Conservation (phyloP, 805 yeast species). For the Wickerhamiella alocasiicola region DNA sequence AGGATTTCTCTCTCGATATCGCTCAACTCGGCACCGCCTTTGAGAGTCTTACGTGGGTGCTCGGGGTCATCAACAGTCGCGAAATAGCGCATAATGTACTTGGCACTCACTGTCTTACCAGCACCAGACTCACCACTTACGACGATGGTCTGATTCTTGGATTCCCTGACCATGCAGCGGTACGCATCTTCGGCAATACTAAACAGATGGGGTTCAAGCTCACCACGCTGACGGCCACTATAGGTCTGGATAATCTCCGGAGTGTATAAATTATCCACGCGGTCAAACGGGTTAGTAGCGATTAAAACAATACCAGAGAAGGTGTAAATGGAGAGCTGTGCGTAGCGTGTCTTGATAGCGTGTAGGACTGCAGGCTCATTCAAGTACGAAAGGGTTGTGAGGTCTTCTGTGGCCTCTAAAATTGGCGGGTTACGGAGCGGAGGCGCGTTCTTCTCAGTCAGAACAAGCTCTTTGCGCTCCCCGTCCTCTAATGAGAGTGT, state of each 20-base stretch:
- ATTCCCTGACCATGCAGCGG: conserved; percentile 80
- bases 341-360: conserved; percentile 80
- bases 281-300: conserved; percentile 92
- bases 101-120: conserved; percentile 95
- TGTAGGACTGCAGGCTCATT: conserved; percentile 95
- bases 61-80: conserved; percentile 70
- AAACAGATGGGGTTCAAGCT: conserved; percentile 90
- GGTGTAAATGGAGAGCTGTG: conserved; percentile 84
- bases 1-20: conserved; percentile 86
- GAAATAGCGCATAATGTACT: conserved; percentile 93
- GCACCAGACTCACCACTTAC: conserved; percentile 99
- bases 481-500: conserved; percentile 38
- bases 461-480: conserved; percentile 11
- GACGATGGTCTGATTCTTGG: conserved; percentile 84
- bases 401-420: conserved; percentile 86
- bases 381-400: conserved; percentile 79
- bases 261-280: conserved; percentile 80
- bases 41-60: conserved; percentile 21
- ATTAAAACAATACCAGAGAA: conserved; percentile 94
- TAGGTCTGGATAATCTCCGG: conserved; percentile 90
- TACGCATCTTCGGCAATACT: conserved; percentile 98
- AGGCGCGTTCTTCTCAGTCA: conserved; percentile 47
- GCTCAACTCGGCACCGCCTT: conserved; percentile 50
- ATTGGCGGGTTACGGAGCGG: conserved; percentile 77
- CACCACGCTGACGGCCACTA: conserved; percentile 86